A percentile compares a stretch with the other conserved stretches of the same genome.
Conservation (phyloP, 2,329 filamentous ascomycete genomes). For the Capronia coronata region DNA sequence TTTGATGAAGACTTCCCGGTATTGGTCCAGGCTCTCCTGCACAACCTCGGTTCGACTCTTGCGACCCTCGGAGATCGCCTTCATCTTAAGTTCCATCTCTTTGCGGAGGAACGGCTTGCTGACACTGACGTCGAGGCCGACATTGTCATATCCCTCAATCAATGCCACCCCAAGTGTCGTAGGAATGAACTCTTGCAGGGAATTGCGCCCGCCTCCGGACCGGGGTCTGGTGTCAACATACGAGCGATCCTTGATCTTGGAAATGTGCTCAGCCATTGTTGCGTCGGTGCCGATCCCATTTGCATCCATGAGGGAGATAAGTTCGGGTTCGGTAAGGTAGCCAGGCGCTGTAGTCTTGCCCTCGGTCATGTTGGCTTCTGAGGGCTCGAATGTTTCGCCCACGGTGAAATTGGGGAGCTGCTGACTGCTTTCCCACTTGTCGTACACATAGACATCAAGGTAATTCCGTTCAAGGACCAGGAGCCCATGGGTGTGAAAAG, state of each 20-base stretch:
- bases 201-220: slow-evolving; percentile 41
- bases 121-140: slow-evolving; percentile 86
- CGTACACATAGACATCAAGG: slow-evolving; percentile 90
- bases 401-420: slow-evolving; percentile 71
- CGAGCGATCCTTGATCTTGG: slow-evolving; percentile 83
- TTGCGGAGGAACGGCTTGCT: slow-evolving; percentile 94
- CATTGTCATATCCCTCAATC: slow-evolving; percentile 88
- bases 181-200: slow-evolving; percentile 80
- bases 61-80: slow-evolving; percentile 84
- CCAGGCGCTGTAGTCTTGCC: slow-evolving; percentile 80
- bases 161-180: slow-evolving; percentile 85
- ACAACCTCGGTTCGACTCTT: slow-evolving; percentile 69
- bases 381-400: slow-evolving; percentile 79
- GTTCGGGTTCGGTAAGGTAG: slow-evolving; percentile 88
- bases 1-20: slow-evolving; percentile 76
- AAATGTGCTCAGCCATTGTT: slow-evolving; percentile 98
- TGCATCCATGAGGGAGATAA: slow-evolving; percentile 95
- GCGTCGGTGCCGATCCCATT: slow-evolving; percentile 98
- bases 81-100: slow-evolving; percentile 97
- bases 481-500: slow-evolving; percentile 74
- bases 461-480: slow-evolving; percentile 86
- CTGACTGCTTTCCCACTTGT: slow-evolving; percentile 87
- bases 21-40: slow-evolving; percentile 76
- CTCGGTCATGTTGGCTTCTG: slow-evolving; percentile 80
- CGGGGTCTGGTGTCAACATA: slow-evolving; percentile 67